phyloP scores from a whole-genome alignment of 768 basidiomycete species.

The Atractiella rhizophila region DNA sequence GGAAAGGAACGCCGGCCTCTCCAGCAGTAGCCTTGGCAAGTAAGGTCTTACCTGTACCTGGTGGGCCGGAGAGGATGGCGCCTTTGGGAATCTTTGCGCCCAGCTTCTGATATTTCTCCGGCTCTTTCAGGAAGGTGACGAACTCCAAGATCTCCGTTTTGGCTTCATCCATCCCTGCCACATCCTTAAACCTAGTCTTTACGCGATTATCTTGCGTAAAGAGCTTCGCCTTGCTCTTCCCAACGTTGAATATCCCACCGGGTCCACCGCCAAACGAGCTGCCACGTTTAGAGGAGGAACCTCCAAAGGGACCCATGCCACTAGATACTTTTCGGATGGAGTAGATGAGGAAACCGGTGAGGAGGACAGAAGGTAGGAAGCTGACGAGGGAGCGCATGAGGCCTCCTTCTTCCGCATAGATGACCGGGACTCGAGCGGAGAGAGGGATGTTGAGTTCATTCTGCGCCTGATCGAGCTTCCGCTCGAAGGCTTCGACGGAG shows the following conservation, averaged over 20 bases:
- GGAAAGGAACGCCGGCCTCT: conserved; percentile 90
- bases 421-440: conserved; percentile 81
- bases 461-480: conserved; percentile 82
- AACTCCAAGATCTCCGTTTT: conserved; percentile 99
- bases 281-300: too few relatives aligned
- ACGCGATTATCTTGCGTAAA: conserved; percentile 82
- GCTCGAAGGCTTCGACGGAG: conserved; percentile 85
- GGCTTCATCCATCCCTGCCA: conserved; percentile 98
- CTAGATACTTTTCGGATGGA: conserved; percentile 48
- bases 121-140: conserved; percentile 94
- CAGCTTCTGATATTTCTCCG: conserved; percentile 72
- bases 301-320: conserved; percentile 19
- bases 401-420: conserved; percentile 84
- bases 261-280: conserved; percentile 29
- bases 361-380: conserved; percentile 80
- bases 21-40: conserved; percentile 96
- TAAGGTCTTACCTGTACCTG: conserved; percentile 93
- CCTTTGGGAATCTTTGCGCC: conserved; percentile 95
- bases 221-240: conserved; percentile 76
- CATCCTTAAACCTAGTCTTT: conserved; percentile 77
- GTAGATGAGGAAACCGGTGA: conserved; percentile 71
- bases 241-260: conserved; percentile 88
- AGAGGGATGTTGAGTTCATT: conserved; percentile 71
- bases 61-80: conserved; percentile 80
- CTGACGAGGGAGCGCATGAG: conserved; percentile 54